A percentile compares a stretch with the other conserved stretches of the same genome.
phyloP scores from a whole-genome alignment of 2,329 filamentous ascomycete species.

The Aureobasidium pullulans region DNA sequence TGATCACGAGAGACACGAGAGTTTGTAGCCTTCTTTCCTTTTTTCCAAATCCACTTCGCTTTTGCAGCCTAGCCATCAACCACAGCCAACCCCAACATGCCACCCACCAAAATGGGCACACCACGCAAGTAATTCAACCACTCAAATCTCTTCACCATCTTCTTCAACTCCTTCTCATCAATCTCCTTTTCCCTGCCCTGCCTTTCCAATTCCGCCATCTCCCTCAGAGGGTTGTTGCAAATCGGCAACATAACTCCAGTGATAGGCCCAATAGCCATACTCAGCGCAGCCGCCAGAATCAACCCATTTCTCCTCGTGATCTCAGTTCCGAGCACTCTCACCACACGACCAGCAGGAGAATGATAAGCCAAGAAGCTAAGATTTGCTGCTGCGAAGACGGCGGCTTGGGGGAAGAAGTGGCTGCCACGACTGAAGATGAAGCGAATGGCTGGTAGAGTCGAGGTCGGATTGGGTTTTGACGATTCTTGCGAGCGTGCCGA shows the following conservation, averaged over 20 bases:
- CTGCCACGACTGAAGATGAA: background rate
- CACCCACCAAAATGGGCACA: background rate
- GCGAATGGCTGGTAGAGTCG: constrained; percentile 1
- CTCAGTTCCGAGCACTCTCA: background rate
- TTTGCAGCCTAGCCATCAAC: background rate
- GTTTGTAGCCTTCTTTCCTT: too few relatives aligned
- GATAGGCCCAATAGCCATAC: background rate
- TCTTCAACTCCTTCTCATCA: background rate
- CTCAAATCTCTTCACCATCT: background rate
- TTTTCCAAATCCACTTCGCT: background rate
- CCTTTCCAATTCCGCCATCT: background rate
- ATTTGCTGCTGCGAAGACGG: background rate
- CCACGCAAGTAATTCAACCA: constrained; percentile 1
- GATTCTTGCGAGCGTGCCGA: background rate
- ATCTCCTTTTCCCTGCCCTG: background rate
- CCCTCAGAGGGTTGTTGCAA: background rate
- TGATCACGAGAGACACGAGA: too few relatives aligned
- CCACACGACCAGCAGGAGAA: background rate
- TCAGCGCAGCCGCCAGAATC: background rate
- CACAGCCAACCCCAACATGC: background rate
- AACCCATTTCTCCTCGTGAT: background rate
- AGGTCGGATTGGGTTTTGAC: background rate
- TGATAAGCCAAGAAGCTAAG: background rate
- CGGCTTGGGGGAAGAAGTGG: background rate
- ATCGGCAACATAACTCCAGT: constrained; percentile 1